Base-by-base conservation (phyloP, 164 flowering plant species). In the Echeveria elegans region DNA sequence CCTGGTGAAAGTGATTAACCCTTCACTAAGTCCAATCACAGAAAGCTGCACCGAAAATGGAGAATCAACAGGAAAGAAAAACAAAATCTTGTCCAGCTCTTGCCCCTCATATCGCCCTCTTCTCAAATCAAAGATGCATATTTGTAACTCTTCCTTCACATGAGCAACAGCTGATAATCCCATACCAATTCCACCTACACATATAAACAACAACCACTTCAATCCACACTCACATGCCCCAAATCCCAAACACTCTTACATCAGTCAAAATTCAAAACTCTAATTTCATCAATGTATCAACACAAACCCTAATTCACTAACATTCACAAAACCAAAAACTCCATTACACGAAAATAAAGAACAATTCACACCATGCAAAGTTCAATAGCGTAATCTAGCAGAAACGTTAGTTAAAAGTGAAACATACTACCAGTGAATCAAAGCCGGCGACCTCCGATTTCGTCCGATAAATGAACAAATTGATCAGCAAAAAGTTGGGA, bases 1-100 rank as follows among this genome's bases (percentile, higher is more conserved):
- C 98, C 97, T 85, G 31, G 96, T 90, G 70, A 93, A 93, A 2
- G 97, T 93, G 70, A 93, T 88, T 30, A 93, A 88, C 19, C 97
- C 97, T 82, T 93, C 98, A 63, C 97, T 90, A 45, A 93, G 94
- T 29, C 98, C 97, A 30, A 89, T 83, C 1, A 93, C 86, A 34
- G 97, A 93, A 34, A 93, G 90, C 71, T 88, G 97, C 0, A 78
- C 61, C 0, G 96, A 75, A 37, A 90, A 79, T 38, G 90, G 85
- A 66, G 82, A 80, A 75, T 88, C 94, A 30, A 88, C 75, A 14
- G 98, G 98, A 73, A 66, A 86, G 84, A 90, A 93, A 66, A 87
- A 90, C 53, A 93, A 74, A 43, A 93, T 86, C 81, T 93, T 93
- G 77, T 93, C 98, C 59, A 88, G 80, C 78, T 90, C 98, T 69